Evolutionary conservation across 2,329 filamentous ascomycete genomes (phyloP).

Genomic region (Nakataea oryzae): DNA sequence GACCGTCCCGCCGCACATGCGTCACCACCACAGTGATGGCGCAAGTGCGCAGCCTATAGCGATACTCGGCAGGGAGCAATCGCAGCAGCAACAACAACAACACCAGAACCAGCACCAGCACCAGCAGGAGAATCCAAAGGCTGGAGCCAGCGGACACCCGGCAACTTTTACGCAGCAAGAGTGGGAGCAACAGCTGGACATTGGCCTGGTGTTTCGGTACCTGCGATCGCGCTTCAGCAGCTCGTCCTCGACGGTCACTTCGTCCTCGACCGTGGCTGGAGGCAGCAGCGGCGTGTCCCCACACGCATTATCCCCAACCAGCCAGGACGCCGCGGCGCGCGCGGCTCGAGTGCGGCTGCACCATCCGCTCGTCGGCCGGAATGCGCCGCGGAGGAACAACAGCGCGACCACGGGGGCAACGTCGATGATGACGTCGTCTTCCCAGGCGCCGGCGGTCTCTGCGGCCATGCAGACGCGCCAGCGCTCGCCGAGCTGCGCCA

Average conservation of each 20-base stretch:
- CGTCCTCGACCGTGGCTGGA: conserved; percentile 7
- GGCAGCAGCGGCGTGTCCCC: conserved; percentile 32
- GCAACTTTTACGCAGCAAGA: conserved; percentile 58
- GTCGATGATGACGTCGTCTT: conserved; percentile 24
- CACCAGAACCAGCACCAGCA: background rate
- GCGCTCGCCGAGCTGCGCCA: conserved; percentile 74
- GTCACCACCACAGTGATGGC: background rate
- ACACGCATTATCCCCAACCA: conserved; percentile 29
- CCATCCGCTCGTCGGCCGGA: conserved; percentile 68
- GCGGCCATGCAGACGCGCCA: conserved; percentile 39
- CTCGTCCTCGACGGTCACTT: conserved; percentile 24
- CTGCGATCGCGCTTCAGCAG: conserved; percentile 64
- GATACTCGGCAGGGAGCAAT: background rate
- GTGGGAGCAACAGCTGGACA: conserved; percentile 88
- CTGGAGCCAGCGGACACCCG: background rate
- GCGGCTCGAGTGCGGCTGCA: conserved; percentile 79
- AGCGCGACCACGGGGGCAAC: background rate
- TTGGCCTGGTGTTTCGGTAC: conserved; percentile 86
- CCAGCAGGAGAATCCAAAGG: background rate
- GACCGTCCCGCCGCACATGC: conserved; percentile 22
- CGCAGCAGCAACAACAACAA: background rate
- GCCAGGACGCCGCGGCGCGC: conserved; percentile 61
- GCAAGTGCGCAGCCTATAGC: background rate
- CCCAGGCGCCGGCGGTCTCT: background rate
- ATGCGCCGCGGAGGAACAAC: conserved; percentile 4